A percentile compares a stretch with the other conserved stretches of the same genome.
Evolutionary conservation across 192 early-diverging fungal species (phyloP).

Genomic region (Umbelopsis sp.): DNA sequence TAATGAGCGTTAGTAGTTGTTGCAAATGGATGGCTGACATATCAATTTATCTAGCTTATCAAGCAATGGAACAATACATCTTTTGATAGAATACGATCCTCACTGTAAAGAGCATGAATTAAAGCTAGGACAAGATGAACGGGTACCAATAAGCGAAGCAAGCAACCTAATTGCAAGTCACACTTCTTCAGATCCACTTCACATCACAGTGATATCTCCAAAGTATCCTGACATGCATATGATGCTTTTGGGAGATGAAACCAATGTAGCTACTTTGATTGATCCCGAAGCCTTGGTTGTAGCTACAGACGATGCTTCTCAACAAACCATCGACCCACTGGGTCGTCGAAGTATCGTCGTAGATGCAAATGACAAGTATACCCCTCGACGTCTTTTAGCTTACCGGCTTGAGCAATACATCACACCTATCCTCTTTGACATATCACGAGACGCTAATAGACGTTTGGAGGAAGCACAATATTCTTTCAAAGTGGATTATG

Average conservation of each 20-base stretch:
- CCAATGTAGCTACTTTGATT: background rate
- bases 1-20: background rate
- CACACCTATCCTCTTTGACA: slow-evolving; percentile 2
- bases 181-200: background rate
- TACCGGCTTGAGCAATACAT: slow-evolving; percentile 6
- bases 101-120: background rate
- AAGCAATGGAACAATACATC: background rate
- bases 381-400: slow-evolving; percentile 7
- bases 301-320: slow-evolving; percentile 4
- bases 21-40: background rate
- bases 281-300: slow-evolving; percentile 6
- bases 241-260: background rate
- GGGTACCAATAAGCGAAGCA: background rate
- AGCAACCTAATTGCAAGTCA: background rate
- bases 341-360: slow-evolving; percentile 6
- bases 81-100: slow-evolving; percentile 3
- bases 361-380: slow-evolving; percentile 3
- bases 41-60: background rate
- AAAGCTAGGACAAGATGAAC: background rate
- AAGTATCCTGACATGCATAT: slow-evolving; percentile 8
- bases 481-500: slow-evolving; percentile 96
- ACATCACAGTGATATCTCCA: background rate
- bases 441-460: slow-evolving; percentile 7
- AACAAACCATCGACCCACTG: slow-evolving; percentile 17
- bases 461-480: slow-evolving; percentile 86